Evolutionary conservation across 805 yeast species (phyloP), one percentile per base, ranked within the genome.

Genomic region (Ogataea nakhonphanomensis): DNA sequence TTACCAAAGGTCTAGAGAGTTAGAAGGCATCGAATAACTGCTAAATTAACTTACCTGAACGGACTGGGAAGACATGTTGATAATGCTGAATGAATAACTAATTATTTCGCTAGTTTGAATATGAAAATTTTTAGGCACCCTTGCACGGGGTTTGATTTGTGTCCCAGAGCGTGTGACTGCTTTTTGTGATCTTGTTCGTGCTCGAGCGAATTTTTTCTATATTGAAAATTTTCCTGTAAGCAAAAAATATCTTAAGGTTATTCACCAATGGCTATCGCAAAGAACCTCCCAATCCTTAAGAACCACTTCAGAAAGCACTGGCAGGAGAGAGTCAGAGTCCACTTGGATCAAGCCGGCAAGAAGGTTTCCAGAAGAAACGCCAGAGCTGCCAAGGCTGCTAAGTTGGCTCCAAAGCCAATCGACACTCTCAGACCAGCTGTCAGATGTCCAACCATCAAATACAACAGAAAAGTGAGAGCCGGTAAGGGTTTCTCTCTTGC

Each of bases 251-350:
- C 37, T 38, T 32, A 38, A 32, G 37, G 33, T 32, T 38, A 38
- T 32, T 33, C 42, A 38, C 37, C 32, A 33, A 38, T 38, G 90
- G 99, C 98, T 76, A 89, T 93, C 82, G 76, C 93, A 65, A 91
- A 93, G 90, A 91, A 91, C 80, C 82, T 89, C 79, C 96, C 98
- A 81, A 79, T 91, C 79, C 85, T 87, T 82, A 88, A 87, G 84
- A 91, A 91, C 84, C 99, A 93, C 81, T 91, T 91, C 95, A 85
- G 97, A 82, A 91, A 91, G 87, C 91, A 91, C 95, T 93, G 99
- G 99, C 98, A 93, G 79, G 95, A 88, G 76, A 87, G 98, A 70
- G 99, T 93, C 81, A 87, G 80, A 73, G 96, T 88, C 66, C 99
- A 95, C 89, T 85, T 93, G 71, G 97, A 93, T 91, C 99, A 93